Evolutionary conservation across 352 stramenopile genomes (phyloP).

Genomic region (Phytophthora quininea): DNA sequence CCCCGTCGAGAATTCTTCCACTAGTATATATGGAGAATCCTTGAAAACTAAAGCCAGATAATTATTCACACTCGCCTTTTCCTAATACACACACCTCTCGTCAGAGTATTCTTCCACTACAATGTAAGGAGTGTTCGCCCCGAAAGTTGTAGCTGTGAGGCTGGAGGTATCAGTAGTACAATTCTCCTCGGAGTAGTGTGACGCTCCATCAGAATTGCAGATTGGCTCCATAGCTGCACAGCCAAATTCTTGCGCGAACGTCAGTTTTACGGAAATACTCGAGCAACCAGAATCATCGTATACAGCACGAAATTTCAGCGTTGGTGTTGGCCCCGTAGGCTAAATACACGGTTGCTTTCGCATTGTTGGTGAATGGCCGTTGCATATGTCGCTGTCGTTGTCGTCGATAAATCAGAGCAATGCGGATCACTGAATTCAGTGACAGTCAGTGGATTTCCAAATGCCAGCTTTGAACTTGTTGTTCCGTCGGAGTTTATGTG

Average conservation of each 20-base stretch:
- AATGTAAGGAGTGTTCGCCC: background rate
- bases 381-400: constrained; percentile 1
- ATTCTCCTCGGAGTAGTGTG: constrained; percentile 4
- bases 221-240: background rate
- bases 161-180: constrained; percentile 3
- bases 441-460: constrained; percentile 7
- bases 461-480: background rate
- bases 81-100: too few species aligned
- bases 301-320: background rate
- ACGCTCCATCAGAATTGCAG: background rate
- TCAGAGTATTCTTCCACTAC: too few species aligned
- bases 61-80: too few species aligned
- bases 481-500: constrained; percentile 1
- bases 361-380: constrained; percentile 7
- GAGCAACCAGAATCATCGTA: constrained; percentile 19
- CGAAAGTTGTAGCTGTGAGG: constrained; percentile 1
- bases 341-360: background rate
- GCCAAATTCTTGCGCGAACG: constrained; percentile 2
- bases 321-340: background rate
- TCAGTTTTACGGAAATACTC: background rate
- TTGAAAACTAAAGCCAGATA: too few species aligned
- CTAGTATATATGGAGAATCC: constrained; percentile 2
- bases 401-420: background rate
- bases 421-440: constrained; percentile 6
- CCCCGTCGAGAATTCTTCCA: constrained; percentile 8